Conservation (phyloP, 1,139 yeast genomes). For the Magnusiomyces magnusii region DNA sequence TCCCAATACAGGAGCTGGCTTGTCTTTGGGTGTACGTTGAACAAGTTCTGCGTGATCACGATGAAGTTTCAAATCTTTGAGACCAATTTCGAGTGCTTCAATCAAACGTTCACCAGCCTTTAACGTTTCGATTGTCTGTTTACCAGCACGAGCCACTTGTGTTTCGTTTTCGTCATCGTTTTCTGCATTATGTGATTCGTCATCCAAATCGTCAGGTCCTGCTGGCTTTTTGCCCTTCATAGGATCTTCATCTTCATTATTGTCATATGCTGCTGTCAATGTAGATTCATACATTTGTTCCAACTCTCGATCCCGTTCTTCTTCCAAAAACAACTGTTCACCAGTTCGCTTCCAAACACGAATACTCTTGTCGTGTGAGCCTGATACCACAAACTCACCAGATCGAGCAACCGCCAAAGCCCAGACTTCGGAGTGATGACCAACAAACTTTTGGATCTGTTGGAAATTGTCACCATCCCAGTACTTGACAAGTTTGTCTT, state of each 20-base stretch:
- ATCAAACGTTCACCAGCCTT: slow-evolving; percentile 91
- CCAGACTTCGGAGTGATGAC: slow-evolving; percentile 93
- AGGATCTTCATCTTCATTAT: slow-evolving; percentile 29
- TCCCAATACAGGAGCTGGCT: no score
- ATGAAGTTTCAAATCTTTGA: slow-evolving; percentile 56
- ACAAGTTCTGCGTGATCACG: slow-evolving; percentile 44
- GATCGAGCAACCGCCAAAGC: slow-evolving; percentile 65
- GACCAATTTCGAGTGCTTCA: slow-evolving; percentile 86
- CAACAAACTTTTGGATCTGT: slow-evolving; percentile 77
- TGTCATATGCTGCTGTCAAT: slow-evolving; percentile 62
- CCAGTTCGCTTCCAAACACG: slow-evolving; percentile 89
- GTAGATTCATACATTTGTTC: slow-evolving; percentile 85
- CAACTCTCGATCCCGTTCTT: slow-evolving; percentile 91
- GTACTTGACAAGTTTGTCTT: slow-evolving; percentile 82
- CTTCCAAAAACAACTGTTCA: slow-evolving; percentile 91
- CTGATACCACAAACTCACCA: slow-evolving; percentile 71
- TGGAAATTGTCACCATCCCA: slow-evolving; percentile 99
- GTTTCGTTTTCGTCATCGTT: slow-evolving; percentile 44
- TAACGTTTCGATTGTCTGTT: slow-evolving; percentile 83
- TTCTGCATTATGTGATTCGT: slow-evolving; percentile 27
- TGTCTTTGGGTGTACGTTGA: slow-evolving; percentile 35
- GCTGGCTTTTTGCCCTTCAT: slow-evolving; percentile 10
- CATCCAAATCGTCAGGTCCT: slow-evolving; percentile 22
- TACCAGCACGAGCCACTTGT: slow-evolving; percentile 59
- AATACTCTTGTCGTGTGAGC: slow-evolving; percentile 90